Evolutionary conservation across 768 basidiomycete species (phyloP), one percentile per base, ranked within the genome.

Genomic region (Mrakia hoshinonis): DNA sequence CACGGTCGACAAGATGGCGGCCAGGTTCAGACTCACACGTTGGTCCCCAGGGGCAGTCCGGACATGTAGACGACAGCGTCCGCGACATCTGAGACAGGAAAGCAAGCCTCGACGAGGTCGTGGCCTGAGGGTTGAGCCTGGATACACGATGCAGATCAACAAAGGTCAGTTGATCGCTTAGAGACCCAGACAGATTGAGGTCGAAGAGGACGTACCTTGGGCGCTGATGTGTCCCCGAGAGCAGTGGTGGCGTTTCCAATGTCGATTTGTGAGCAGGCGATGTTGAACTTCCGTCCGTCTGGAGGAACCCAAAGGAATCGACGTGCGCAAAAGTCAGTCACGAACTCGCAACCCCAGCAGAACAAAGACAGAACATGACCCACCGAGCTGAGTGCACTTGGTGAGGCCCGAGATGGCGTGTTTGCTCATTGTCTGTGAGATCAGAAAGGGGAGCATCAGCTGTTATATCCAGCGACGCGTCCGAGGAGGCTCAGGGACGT

Each of bases 221-320:
- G 70, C 0, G 24, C 38, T 12, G 38, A 22, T 12, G 49, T 64
- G 63, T 70, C 51, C 29, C 69, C 69, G 15, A 70, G 69, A 48
- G 69, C 48, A 10, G 69, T 70, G 38, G 48, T 48, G 18, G 69
- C 69, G 63, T 70, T 70, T 66, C 65, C 91, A 60, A 92, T 89
- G 77, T 92, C 91, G 61, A 92, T 84, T 76, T 92, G 90, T 1
- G 88, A 89, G 76, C 85, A 86, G 4, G 89, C 85, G 67, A 94
- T 91, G 76, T 85, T 82, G 78, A 85, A 85, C 38, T 83, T 81
- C 9, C 91, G 82, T 0, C 90, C 91, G 76, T 61, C 51, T 49
- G 4, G n/a, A n/a, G n/a, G n/a, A n/a, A n/a, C n/a, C 24, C 18
- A 49, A 49, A 49, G 3, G 48, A 49, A 5, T 20, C 5, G 15